Evolutionary conservation across 768 basidiomycete genomes (phyloP), one percentile per base, ranked within the genome.

Genomic region (Lentinula lateritia): DNA sequence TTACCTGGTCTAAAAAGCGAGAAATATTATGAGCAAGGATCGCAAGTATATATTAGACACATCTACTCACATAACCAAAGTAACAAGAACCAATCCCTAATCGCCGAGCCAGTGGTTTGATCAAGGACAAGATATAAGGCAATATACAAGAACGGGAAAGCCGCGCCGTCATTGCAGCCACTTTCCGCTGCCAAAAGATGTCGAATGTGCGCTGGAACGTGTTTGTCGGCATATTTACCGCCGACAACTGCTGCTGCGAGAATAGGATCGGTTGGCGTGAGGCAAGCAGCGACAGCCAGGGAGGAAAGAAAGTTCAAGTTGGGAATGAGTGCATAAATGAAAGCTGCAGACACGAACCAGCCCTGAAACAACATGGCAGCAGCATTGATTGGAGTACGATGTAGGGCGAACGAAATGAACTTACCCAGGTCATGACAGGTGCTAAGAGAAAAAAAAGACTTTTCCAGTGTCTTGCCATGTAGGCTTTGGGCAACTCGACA

Each of bases 141-240:
- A 61, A 99, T 81, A 70, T 86, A 95, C 34, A 98, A 79, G 73
- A 98, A 98, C 0, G 95, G 95, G 72, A 95, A 97, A 0, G 95
- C 94, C 0, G 96, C 96, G 38, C 97, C 97, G 63, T 99, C 97
- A 71, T 98, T 99, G 69, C 93, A 93, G 7, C 93, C 96, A 60
- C 86, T 88, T 75, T 98, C 96, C 5, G 85, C 86, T 1, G 86
- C 85, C 4, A 83, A 70, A 0, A 84, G 74, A 65, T 84, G 82
- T 36, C 82, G 86, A 45, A 93, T 77, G 69, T 93, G 92, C 0
- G 89, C 86, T 1, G 92, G 92, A 23, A 98, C 96, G 68, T 98
- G 96, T 71, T 98, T 97, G 72, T 98, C 92, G 2, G 97, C 97
- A 76, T 93, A 99, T 76, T 92, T 95, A 36, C 96, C 96, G 68